Evolutionary conservation across 805 yeast genomes (phyloP), one percentile per base, ranked within the genome.

Genomic region (Candida quercuum): DNA sequence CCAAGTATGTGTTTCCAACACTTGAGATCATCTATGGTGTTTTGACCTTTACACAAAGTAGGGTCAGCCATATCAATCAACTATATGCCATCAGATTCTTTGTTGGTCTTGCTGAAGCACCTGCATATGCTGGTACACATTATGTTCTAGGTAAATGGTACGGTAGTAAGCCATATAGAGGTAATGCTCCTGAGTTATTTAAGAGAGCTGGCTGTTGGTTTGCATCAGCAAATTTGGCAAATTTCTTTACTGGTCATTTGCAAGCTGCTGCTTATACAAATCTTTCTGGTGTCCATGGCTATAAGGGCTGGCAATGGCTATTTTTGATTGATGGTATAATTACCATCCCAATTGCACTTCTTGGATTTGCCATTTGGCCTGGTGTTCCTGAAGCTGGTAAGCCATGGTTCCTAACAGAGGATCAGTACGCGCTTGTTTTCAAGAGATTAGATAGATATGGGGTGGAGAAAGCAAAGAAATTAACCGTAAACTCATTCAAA

Each of bases 271-370:
- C 37, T 5, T 38, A 29, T 23, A 33, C 16, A 6, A 27, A 33
- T 33, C 49, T 72, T 45, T 59, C 61, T 37, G 74, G 72, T 26
- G 60, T 52, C 5, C 54, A 53, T 30, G 78, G 78, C 3, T 51
- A 66, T 15, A 66, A 67, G 7, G 72, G 77, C 15, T 78, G 85
- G 85, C 69, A 76, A 56, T 78, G 84, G 84, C 70, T 76, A 59
- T 78, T 74, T 47, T 31, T 38, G n/a, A 35, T 38, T 35, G 41
- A 38, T 35, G 41, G 41, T 21, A 32, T 38, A 9, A 24, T 38
- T 12, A 38, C 41, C 7, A 5, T 35, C 17, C 38, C 41, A 9
- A 23, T 35, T 18, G 41, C 29, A 5, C 14, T 38, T 3, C 17
- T 34, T 3, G 41, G 37, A 3, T 27, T 34, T 13, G 32, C 14